Percentiles rank a stretch among this genome's conserved stretches.
These are phyloP conservation scores for Pichia thaimueangensis DNA, from an alignment of 805 yeast species.

Conservation along the genomic window DNA sequence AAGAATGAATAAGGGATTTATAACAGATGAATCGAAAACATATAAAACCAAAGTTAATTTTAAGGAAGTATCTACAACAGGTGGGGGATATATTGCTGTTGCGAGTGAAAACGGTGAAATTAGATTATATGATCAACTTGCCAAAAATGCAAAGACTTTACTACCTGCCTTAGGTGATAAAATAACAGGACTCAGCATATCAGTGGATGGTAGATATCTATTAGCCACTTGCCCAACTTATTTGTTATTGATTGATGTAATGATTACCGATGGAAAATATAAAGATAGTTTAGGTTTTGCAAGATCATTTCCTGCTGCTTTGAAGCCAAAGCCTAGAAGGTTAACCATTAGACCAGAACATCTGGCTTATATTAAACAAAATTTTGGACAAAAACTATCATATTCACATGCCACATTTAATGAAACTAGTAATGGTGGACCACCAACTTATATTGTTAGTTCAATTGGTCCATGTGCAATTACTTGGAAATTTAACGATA, in stretches of 20 bases:
- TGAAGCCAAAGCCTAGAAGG: slow-evolving; percentile 63
- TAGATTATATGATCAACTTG: slow-evolving; percentile 64
- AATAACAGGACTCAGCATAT: slow-evolving; percentile 58
- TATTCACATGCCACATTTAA: slow-evolving; percentile 78
- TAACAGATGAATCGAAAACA: slow-evolving; percentile 51
- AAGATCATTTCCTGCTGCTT: slow-evolving; percentile 55
- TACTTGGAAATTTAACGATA: slow-evolving; percentile 66
- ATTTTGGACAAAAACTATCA: slow-evolving; percentile 40
- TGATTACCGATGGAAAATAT: slow-evolving; percentile 55
- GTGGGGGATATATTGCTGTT: slow-evolving; percentile 65
- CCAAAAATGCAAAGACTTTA: slow-evolving; percentile 68
- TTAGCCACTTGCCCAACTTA: slow-evolving; percentile 74
- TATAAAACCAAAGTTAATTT: slow-evolving; percentile 54
- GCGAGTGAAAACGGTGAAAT: slow-evolving; percentile 74
- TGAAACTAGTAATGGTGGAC: slow-evolving; percentile 52
- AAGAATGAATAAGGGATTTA: slow-evolving; percentile 49
- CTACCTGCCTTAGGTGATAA: slow-evolving; percentile 81
- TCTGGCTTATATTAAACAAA: slow-evolving; percentile 52
- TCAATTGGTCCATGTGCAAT: slow-evolving; percentile 79
- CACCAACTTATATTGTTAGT: slow-evolving; percentile 57
- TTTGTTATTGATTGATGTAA: slow-evolving; percentile 61
- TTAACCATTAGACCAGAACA: slow-evolving; percentile 68
- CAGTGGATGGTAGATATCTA: slow-evolving; percentile 77
- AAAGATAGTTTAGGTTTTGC: slow-evolving; percentile 57
- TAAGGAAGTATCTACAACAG: slow-evolving; percentile 63